A percentile compares a stretch with the other conserved stretches of the same genome.
phyloP scores from a whole-genome alignment of 495 filamentous ascomycete species.

The Penicillium paradoxum region DNA sequence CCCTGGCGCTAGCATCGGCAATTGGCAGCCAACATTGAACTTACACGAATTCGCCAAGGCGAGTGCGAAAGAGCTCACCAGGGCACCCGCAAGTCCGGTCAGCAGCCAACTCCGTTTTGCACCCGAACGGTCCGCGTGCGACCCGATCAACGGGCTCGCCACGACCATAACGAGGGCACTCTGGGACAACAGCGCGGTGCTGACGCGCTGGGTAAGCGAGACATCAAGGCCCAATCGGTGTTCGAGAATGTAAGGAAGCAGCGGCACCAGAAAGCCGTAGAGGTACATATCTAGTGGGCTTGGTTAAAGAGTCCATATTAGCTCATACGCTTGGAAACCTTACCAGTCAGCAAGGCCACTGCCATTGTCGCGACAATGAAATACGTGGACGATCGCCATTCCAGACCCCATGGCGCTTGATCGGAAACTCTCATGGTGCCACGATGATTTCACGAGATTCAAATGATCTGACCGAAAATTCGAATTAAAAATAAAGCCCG shows the following conservation, averaged over 20 bases:
- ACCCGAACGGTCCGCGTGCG: slow-evolving; percentile 15
- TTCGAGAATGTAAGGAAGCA: slow-evolving; percentile 25
- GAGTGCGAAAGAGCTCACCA: slow-evolving; percentile 1
- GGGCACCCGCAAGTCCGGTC: slow-evolving; percentile 7
- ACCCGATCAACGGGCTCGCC: slow-evolving; percentile 16
- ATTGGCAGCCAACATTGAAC: not conserved
- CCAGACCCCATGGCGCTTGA: not conserved
- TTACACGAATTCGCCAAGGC: not conserved
- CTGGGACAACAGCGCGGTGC: slow-evolving; percentile 17
- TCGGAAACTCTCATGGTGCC: not conserved
- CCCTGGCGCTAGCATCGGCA: not conserved
- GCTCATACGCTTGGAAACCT: slow-evolving; percentile 36
- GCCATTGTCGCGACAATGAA: slow-evolving; percentile 23
- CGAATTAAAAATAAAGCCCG: too few relatives aligned
- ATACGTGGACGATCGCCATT: slow-evolving; percentile 23
- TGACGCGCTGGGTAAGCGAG: slow-evolving; percentile 20
- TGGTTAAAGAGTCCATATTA: slow-evolving; percentile 41
- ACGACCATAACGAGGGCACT: slow-evolving; percentile 21
- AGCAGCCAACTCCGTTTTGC: slow-evolving; percentile 12
- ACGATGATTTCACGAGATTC: not conserved
- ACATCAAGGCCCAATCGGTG: slow-evolving; percentile 19
- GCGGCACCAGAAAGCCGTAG: slow-evolving; percentile 27
- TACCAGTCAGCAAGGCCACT: slow-evolving; percentile 22
- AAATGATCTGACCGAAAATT: too few relatives aligned
- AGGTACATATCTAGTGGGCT: slow-evolving; percentile 23